Evolutionary conservation across 768 basidiomycete genomes (phyloP), one percentile per base, ranked within the genome.

Genomic region (Clathrus columnatus): DNA sequence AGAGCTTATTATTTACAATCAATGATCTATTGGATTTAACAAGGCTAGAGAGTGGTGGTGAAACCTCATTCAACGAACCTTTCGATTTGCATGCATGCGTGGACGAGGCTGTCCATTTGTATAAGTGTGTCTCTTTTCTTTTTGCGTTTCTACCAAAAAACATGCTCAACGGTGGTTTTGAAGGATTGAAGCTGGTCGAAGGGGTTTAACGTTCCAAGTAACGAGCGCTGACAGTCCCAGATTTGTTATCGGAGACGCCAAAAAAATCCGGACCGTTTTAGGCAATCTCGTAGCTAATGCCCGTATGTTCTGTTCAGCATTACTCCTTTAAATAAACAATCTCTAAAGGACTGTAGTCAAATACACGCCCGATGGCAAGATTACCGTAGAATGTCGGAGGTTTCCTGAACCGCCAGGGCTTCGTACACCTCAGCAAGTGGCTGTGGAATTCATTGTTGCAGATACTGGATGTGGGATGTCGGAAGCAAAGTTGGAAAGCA

Each of bases 1-100:
- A 82, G 82, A 81, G 81, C 56, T 69, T 91, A 20, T 69, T 91
- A 3, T 90, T 88, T 70, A 87, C 87, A 4, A 88, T 91, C 67
- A 90, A 90, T 64, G 87, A 91, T 67, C 70, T 91, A 8, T 72
- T 91, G 62, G 88, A 90, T 67, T 74, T 91, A 10, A 90, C 89
- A 0, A 75, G 86, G 5, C 72, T 88, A 23, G 87, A 92, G 65
- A 82, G 75, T 54, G 87, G 87, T 7, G 78, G 83, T 58, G 82
- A 85, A 59, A 85, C 83, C 0, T 82, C 81, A 0, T 84, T 87
- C 67, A 83, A 82, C 60, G 87, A 90, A 65, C 84, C 84, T 0
- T 89, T 91, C 62, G 75, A 91, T 63, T 69, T 91, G 5, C 75
- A 74, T 26, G 65, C 69, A 5, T 73, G 77, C 1, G 82, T 91